Conservation (phyloP, 2,329 filamentous ascomycete species). For the Magnaporthales sp. region DNA sequence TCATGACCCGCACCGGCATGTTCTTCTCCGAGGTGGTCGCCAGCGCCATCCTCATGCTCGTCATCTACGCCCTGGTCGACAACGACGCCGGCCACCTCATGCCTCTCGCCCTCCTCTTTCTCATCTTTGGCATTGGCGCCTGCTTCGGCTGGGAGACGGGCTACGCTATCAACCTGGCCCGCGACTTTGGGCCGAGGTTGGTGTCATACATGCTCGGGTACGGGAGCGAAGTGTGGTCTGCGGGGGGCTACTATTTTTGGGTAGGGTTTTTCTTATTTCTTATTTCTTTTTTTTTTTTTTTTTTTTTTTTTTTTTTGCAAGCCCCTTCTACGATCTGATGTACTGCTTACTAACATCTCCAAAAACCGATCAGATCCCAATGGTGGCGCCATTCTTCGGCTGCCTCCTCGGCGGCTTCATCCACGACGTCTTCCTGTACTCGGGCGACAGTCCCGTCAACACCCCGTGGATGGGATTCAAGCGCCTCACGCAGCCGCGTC, state of each 20-base stretch:
- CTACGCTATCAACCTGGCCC: conserved; percentile 65
- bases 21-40: conserved; percentile 68
- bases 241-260: conserved; percentile 67
- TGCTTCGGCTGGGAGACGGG: conserved; percentile 72
- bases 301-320: too few species aligned
- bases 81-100: conserved; percentile 39
- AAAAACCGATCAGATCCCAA: conserved; percentile 45
- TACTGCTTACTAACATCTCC: too few species aligned
- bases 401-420: conserved; percentile 55
- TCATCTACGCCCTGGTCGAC: conserved; percentile 59
- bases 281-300: neutral
- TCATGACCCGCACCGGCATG: conserved; percentile 57
- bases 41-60: conserved; percentile 59
- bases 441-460: conserved; percentile 62
- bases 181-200: conserved; percentile 43
- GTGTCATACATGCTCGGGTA: conserved; percentile 49
- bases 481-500: conserved; percentile 30
- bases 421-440: conserved; percentile 62
- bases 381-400: conserved; percentile 62
- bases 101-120: conserved; percentile 32
- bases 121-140: conserved; percentile 65
- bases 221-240: conserved; percentile 50
- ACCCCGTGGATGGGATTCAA: conserved; percentile 56
- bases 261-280: conserved; percentile 26
- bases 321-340: too few species aligned